Evolutionary conservation across 2,329 filamentous ascomycete species (phyloP).

Genomic region (Stemphylium beticola): DNA sequence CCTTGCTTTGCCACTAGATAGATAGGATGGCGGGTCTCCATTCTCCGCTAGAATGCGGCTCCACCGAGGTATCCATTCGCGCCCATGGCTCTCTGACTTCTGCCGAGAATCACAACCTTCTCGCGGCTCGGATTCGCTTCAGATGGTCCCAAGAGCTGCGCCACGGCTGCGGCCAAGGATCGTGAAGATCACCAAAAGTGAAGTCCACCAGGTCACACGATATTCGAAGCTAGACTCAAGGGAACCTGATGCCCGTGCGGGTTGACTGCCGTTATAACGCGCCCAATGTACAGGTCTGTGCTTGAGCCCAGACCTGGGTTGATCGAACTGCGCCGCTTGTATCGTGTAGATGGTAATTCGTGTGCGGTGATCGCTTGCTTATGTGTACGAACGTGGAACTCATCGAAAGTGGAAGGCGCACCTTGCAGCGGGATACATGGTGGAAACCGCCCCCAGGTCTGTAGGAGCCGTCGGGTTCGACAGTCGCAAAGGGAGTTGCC

Average conservation of each 20-base stretch:
- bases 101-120: not conserved
- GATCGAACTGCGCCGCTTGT: constrained; percentile 7
- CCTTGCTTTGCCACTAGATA: constrained; percentile 7
- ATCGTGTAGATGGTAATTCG: constrained; percentile 8
- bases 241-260: not conserved
- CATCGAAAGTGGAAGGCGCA: constrained; percentile 2
- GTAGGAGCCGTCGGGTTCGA: not conserved
- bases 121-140: not conserved
- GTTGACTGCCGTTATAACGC: not conserved
- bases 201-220: not conserved
- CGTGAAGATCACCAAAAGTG: not conserved
- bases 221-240: not conserved
- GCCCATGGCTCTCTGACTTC: not conserved
- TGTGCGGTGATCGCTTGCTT: constrained; percentile 6
- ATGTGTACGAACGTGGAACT: constrained; percentile 1
- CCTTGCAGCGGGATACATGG: not conserved
- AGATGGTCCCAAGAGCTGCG: not conserved
- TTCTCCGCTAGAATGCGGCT: not conserved
- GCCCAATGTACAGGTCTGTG: constrained; percentile 12
- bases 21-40: not conserved
- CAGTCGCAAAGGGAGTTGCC: not conserved
- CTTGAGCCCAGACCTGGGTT: constrained; percentile 17
- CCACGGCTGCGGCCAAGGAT: not conserved
- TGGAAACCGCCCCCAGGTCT: not conserved
- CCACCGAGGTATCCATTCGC: not conserved